phyloP scores from a whole-genome alignment of 140 eudicot genomes.

The Anethum foeniculum region DNA sequence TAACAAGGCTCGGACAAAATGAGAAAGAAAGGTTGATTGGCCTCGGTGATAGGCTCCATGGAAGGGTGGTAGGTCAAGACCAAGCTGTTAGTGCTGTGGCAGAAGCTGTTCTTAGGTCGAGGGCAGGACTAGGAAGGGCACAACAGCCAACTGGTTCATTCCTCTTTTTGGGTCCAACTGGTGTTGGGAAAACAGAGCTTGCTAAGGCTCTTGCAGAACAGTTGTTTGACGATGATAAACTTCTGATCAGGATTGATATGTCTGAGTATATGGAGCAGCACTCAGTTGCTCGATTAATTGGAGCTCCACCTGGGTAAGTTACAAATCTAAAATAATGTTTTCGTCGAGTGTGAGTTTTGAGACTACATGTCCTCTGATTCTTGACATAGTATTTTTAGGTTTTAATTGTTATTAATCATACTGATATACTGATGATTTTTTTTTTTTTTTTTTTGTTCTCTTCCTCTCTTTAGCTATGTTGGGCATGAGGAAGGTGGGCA shows the following conservation, averaged over 20 bases:
- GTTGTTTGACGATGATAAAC: constrained; percentile 77
- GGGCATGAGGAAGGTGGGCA: constrained; percentile 99
- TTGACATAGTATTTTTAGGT: background rate
- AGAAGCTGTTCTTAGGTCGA: constrained; percentile 83
- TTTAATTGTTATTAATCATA: background rate
- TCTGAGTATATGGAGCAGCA: constrained; percentile 98
- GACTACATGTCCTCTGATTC: background rate
- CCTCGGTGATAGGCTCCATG: constrained; percentile 66
- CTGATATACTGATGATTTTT: background rate
- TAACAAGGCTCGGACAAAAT: constrained; percentile 79
- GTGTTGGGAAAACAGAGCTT: constrained; percentile 94
- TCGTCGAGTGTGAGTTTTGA: background rate
- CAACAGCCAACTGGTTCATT: constrained; percentile 97
- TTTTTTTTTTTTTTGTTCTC: background rate
- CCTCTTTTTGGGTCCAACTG: constrained; percentile 92
- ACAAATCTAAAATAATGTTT: background rate
- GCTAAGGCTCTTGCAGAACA: constrained; percentile 98
- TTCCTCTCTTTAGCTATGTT: constrained; percentile 39
- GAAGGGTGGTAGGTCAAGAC: constrained; percentile 84
- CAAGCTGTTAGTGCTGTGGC: constrained; percentile 85
- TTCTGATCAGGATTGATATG: constrained; percentile 85
- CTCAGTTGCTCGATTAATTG: constrained; percentile 82
- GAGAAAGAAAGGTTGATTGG: constrained; percentile 84
- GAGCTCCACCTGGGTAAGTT: constrained; percentile 97
- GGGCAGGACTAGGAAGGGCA: constrained; percentile 89